Percentiles rank a stretch among this genome's conserved stretches.
Evolutionary conservation across 176 grass and related monocot genomes (phyloP).

Genomic region (Panicum miliaceum): DNA sequence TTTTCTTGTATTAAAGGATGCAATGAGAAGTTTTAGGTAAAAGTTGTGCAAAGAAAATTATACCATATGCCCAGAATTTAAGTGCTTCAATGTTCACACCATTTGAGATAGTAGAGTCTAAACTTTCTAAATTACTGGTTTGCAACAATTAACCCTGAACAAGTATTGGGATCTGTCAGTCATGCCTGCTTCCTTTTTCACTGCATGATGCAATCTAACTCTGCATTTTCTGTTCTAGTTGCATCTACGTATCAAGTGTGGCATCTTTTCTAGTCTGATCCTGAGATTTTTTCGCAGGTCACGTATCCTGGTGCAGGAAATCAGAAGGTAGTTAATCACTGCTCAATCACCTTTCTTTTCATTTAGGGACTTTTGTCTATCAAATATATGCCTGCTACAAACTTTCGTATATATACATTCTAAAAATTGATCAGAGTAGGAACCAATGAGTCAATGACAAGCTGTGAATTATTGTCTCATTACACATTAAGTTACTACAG

Average conservation of each 20-base stretch:
- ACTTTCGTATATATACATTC: neutral
- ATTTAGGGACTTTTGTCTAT: neutral
- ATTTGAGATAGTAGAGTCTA: neutral
- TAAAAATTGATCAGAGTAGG: neutral
- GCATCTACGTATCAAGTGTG: conserved; percentile 13
- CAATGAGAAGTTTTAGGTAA: neutral
- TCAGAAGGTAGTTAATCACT: conserved; percentile 57
- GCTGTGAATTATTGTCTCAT: neutral
- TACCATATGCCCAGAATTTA: neutral
- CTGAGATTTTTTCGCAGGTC: conserved; percentile 51
- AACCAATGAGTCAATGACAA: neutral
- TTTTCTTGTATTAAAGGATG: neutral
- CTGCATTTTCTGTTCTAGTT: conserved; percentile 32
- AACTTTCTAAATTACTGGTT: neutral
- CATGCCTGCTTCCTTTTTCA: neutral
- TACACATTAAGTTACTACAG: neutral
- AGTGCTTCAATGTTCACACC: neutral
- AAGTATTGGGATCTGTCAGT: neutral
- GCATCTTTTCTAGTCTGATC: conserved; percentile 1
- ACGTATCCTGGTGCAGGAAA: conserved; percentile 58
- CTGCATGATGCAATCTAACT: conserved; percentile 5
- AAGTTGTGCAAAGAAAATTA: neutral
- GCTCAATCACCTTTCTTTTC: neutral
- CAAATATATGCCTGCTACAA: neutral
- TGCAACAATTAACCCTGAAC: neutral